phyloP scores from a whole-genome alignment of 148 eudicot genomes.

The Rhododendron molle region DNA sequence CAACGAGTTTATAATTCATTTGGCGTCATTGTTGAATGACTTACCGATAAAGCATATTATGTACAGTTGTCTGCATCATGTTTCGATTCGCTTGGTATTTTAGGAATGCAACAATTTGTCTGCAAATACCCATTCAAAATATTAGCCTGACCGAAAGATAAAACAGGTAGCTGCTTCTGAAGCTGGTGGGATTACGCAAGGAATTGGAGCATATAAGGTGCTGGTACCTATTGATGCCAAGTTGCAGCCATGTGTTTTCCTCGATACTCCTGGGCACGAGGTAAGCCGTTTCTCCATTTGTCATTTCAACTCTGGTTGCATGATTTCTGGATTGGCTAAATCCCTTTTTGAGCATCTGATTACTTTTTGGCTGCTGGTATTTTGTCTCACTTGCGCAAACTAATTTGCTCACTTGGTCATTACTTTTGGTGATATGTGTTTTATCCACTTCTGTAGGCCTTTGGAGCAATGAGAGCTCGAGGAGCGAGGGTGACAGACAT shows the following conservation, averaged over 20 bases:
- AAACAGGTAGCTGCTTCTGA: conserved; percentile 92
- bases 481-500: conserved; percentile 98
- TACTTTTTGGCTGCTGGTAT: not conserved
- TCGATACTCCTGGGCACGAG: conserved; percentile 99
- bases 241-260: conserved; percentile 75
- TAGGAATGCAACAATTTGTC: not conserved
- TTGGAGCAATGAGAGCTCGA: conserved; percentile 99
- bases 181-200: conserved; percentile 99
- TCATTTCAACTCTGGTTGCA: conserved; percentile 9
- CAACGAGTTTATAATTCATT: not conserved
- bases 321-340: not conserved
- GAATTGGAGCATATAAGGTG: conserved; percentile 96
- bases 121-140: conserved; percentile 11
- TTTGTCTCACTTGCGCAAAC: not conserved
- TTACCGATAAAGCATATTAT: not conserved
- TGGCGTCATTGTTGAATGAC: not conserved
- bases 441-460: conserved; percentile 58
- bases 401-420: not conserved
- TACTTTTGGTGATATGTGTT: conserved; percentile 11
- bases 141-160: conserved; percentile 13
- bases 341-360: not conserved
- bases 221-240: conserved; percentile 78
- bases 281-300: conserved; percentile 24
- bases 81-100: not conserved
- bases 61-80: not conserved